Percentiles rank a stretch among this genome's conserved stretches.
These are phyloP conservation scores for Lactarius quietus DNA, from an alignment of 768 basidiomycete genomes.

Conservation along the genomic window DNA sequence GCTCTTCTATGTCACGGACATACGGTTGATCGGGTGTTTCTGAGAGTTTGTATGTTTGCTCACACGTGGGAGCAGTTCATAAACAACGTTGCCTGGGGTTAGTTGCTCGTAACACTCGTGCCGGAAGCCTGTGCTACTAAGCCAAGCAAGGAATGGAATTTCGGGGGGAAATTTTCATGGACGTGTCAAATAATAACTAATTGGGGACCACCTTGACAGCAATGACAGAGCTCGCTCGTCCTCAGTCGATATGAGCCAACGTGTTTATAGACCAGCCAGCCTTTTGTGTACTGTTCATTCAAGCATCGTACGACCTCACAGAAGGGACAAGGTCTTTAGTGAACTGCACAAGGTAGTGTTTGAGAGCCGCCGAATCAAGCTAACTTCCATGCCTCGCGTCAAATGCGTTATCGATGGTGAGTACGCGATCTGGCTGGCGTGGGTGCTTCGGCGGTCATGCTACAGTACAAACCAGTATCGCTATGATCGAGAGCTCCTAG, in stretches of 20 bases:
- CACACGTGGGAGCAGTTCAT: neutral
- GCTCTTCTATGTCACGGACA: neutral
- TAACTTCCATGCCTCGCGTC: neutral
- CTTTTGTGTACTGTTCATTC: neutral
- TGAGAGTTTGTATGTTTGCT: neutral
- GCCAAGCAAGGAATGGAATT: neutral
- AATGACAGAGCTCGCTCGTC: neutral
- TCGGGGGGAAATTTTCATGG: too few species aligned
- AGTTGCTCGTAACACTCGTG: neutral
- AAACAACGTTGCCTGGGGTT: too few species aligned
- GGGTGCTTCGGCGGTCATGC: neutral
- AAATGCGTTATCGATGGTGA: neutral
- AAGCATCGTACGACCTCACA: neutral
- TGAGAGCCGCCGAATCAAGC: neutral
- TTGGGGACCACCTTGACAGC: neutral
- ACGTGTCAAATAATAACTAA: neutral
- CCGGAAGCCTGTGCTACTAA: neutral
- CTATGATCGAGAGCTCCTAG: neutral
- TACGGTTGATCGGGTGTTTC: neutral
- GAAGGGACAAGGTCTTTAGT: neutral
- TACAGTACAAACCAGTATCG: neutral
- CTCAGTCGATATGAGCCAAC: neutral
- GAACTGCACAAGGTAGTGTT: neutral
- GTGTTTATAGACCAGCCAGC: neutral
- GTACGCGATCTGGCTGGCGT: neutral